Conservation (phyloP, 2,329 filamentous ascomycete species). For the Neonectria hederae region DNA sequence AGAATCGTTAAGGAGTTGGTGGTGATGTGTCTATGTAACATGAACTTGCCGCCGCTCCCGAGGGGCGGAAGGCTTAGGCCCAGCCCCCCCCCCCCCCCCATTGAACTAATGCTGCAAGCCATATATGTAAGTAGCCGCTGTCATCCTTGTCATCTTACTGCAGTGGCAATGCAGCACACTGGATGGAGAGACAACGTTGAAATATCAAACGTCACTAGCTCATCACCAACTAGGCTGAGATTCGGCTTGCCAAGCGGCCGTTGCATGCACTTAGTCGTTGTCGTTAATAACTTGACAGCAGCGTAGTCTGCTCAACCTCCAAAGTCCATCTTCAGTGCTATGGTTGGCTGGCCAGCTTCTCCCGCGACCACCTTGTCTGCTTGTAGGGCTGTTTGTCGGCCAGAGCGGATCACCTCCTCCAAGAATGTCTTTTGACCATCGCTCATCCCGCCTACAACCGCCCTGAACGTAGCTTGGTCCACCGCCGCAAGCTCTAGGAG, state of each 20-base stretch:
- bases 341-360: conserved; percentile 74
- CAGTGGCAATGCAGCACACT: neutral
- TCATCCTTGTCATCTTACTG: neutral
- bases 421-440: conserved; percentile 77
- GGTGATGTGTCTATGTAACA: neutral
- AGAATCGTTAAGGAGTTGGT: neutral
- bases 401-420: conserved; percentile 80
- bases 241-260: conserved; percentile 23
- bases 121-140: neutral
- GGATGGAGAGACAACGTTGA: neutral
- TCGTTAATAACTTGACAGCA: conserved; percentile 13
- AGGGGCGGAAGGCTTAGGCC: neutral
- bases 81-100: neutral
- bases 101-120: neutral
- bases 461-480: conserved; percentile 78
- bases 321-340: conserved; percentile 97
- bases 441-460: conserved; percentile 76
- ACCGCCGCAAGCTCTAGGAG: conserved; percentile 83
- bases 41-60: neutral
- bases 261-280: conserved; percentile 11
- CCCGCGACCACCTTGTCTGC: conserved; percentile 51
- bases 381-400: conserved; percentile 58
- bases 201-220: conserved; percentile 1
- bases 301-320: conserved; percentile 51
- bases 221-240: neutral